phyloP scores from a whole-genome alignment of 2,329 filamentous ascomycete genomes.

The Botrytis galanthina region DNA sequence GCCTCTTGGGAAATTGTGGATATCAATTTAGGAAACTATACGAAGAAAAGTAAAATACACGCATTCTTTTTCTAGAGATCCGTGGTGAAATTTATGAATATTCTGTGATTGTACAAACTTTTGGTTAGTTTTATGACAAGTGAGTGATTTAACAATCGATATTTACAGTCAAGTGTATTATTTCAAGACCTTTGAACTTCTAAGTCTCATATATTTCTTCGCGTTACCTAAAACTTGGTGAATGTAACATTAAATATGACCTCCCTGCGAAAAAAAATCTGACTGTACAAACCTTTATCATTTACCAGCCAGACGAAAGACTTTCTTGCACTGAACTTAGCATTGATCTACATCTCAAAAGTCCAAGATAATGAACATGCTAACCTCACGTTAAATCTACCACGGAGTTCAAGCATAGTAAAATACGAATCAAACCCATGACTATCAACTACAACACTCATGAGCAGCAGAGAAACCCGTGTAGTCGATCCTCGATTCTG shows the following conservation, averaged over 20 bases:
- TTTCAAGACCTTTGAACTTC: no score
- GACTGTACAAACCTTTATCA: neutral
- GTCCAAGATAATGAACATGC: neutral
- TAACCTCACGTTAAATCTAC: neutral
- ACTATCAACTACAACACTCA: neutral
- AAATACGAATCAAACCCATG: fast-evolving
- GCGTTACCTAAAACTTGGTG: no score
- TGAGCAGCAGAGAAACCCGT: neutral
- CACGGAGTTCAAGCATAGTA: neutral
- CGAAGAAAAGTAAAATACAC: neutral
- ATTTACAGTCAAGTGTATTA: neutral
- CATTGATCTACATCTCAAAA: neutral
- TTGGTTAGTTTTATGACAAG: fast-evolving
- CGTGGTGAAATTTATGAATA: neutral
- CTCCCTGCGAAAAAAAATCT: fast-evolving
- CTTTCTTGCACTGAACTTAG: neutral
- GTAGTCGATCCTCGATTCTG: neutral
- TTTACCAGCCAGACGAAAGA: neutral
- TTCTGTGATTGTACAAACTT: fast-evolving
- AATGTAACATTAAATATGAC: no score
- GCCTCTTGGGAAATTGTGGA: neutral
- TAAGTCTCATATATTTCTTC: no score
- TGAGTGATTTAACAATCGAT: neutral
- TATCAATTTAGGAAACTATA: neutral
- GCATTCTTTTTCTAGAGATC: no score